Evolutionary conservation across 2,329 filamentous ascomycete genomes (phyloP).

Genomic region (Hymenoscyphus fructigenus): DNA sequence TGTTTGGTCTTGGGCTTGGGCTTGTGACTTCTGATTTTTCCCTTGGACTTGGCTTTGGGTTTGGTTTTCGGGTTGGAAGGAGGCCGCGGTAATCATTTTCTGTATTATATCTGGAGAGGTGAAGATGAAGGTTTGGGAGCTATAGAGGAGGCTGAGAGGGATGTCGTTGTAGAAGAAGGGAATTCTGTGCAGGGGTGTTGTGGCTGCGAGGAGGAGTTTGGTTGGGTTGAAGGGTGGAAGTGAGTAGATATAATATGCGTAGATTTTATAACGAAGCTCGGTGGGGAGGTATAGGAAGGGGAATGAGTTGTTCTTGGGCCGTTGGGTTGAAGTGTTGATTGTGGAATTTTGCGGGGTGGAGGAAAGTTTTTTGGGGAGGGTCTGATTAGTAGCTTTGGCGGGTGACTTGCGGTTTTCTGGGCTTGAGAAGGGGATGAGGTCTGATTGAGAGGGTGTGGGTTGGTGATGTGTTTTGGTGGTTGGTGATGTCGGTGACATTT

Average conservation of each 20-base stretch:
- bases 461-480: not conserved
- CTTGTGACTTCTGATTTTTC: not conserved
- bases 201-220: not conserved
- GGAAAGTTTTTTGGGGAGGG: not conserved
- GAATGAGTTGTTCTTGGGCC: not conserved
- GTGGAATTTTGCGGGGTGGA: not conserved
- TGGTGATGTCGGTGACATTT: not conserved
- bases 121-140: not conserved
- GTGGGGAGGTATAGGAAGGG: not conserved
- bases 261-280: slow-evolving; percentile 14
- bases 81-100: not conserved
- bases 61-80: not conserved
- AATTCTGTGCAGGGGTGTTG: not conserved
- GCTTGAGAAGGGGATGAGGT: not conserved
- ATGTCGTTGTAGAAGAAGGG: not conserved
- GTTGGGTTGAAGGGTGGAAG: not conserved
- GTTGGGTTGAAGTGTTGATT: not conserved
- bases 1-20: too few species aligned
- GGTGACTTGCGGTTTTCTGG: not conserved
- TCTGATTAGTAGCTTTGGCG: not conserved
- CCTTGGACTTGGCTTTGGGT: too few species aligned
- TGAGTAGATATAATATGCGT: slow-evolving; percentile 15
- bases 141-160: not conserved
- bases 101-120: not conserved
- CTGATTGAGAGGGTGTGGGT: not conserved